A percentile compares a stretch with the other conserved stretches of the same genome.
Conservation (phyloP, 75 land plant species). For the Pinus albicaulis region DNA sequence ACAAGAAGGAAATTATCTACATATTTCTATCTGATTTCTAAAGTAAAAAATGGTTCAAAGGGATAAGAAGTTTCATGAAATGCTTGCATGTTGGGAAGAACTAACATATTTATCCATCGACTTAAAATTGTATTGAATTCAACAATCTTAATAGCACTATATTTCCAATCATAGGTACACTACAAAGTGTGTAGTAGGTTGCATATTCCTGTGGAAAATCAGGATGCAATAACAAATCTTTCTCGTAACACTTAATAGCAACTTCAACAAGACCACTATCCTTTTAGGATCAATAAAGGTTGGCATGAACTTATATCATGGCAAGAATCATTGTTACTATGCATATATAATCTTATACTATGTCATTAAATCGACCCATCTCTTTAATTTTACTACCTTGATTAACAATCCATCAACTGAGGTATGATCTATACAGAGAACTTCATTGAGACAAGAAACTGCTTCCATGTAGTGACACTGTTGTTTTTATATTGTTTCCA, state of each 20-base stretch:
- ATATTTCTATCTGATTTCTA: conserved; percentile 69
- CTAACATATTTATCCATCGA: conserved; percentile 83
- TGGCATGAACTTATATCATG: too few relatives aligned
- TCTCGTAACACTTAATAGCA: conserved; percentile 90
- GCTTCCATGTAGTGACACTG: conserved; percentile 48
- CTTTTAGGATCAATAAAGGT: conserved; percentile 19
- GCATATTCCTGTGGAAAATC: conserved; percentile 83
- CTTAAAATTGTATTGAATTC: conserved; percentile 88
- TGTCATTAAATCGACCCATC: conserved; percentile 38
- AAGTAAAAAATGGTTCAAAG: conserved; percentile 79
- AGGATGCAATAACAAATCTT: conserved; percentile 72
- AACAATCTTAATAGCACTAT: conserved; percentile 67
- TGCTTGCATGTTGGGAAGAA: conserved; percentile 96
- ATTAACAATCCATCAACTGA: conserved; percentile 42
- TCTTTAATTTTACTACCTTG: conserved; percentile 41
- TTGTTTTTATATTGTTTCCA: too few relatives aligned
- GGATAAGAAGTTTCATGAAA: conserved; percentile 99
- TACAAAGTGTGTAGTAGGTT: conserved; percentile 4
- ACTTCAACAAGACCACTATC: conserved; percentile 66
- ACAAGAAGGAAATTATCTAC: conserved; percentile 20
- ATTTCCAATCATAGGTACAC: conserved; percentile 98
- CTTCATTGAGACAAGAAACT: conserved; percentile 45
- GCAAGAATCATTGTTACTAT: too few relatives aligned
- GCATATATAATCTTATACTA: conserved; percentile 3
- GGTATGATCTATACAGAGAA: conserved; percentile 38